A percentile compares a stretch with the other conserved stretches of the same genome.
phyloP scores from a whole-genome alignment of 179 eudicot genomes.

The Camellia oleifera region DNA sequence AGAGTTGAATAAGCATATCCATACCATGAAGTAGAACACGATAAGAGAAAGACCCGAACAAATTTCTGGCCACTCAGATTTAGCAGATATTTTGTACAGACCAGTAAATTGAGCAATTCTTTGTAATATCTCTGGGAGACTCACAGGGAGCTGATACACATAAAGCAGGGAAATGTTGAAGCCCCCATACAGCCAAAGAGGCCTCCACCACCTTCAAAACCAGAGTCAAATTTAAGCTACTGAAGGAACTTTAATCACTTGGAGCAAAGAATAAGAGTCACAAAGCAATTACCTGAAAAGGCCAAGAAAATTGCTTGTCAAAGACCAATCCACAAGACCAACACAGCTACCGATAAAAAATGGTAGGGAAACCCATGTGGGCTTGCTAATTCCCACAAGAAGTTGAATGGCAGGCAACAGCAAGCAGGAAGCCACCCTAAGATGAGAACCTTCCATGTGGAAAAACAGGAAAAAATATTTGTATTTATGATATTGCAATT shows the following conservation, averaged over 20 bases:
- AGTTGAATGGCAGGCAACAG: slow-evolving; percentile 83
- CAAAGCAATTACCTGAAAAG: slow-evolving; percentile 62
- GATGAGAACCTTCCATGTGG: slow-evolving; percentile 56
- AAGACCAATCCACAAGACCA: slow-evolving; percentile 94
- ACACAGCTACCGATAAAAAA: slow-evolving; percentile 93
- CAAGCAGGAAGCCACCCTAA: slow-evolving; percentile 74
- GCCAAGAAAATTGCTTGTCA: slow-evolving; percentile 94
- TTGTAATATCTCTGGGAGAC: slow-evolving; percentile 27
- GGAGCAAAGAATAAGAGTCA: background rate
- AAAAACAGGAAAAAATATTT: slow-evolving; percentile 19
- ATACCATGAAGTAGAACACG: slow-evolving; percentile 60
- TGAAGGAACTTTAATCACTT: background rate
- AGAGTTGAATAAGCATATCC: slow-evolving; percentile 13
- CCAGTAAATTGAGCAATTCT: slow-evolving; percentile 47
- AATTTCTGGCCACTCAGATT: slow-evolving; percentile 58
- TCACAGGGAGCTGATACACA: slow-evolving; percentile 65
- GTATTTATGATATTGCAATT: background rate
- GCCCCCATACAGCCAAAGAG: slow-evolving; percentile 63
- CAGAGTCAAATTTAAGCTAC: background rate
- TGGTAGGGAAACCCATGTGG: slow-evolving; percentile 93
- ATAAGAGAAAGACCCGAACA: slow-evolving; percentile 58
- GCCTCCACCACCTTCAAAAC: slow-evolving; percentile 74
- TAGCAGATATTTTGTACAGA: slow-evolving; percentile 54
- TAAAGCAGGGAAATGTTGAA: slow-evolving; percentile 54
- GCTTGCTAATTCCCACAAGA: slow-evolving; percentile 81